Evolutionary conservation across 306 rosid species (phyloP).

Genomic region (Luffa aegyptiaca): DNA sequence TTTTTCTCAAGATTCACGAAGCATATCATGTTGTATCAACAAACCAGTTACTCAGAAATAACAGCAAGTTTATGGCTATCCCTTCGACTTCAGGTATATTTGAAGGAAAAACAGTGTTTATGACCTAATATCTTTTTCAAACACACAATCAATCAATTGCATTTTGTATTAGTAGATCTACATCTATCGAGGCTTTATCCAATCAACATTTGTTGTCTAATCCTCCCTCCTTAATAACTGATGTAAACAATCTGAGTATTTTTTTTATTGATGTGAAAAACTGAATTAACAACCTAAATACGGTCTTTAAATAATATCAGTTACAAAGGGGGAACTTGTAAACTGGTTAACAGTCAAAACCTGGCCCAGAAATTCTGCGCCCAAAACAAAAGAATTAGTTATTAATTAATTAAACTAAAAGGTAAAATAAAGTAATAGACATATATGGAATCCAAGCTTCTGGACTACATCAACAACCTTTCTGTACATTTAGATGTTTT

Average conservation of each 20-base stretch:
- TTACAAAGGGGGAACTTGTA: neutral
- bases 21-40: conserved; percentile 65
- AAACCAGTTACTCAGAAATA: conserved; percentile 82
- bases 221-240: neutral
- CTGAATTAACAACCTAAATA: neutral
- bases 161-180: neutral
- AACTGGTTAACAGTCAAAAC: neutral
- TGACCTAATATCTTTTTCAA: neutral
- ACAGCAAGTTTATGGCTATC: conserved; percentile 98
- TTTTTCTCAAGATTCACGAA: conserved; percentile 59
- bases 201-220: neutral
- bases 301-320: neutral
- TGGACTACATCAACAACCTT: neutral
- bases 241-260: neutral
- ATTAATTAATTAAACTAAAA: neutral
- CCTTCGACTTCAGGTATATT: conserved; percentile 79
- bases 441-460: neutral
- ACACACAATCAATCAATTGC: neutral
- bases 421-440: neutral
- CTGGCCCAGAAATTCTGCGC: neutral
- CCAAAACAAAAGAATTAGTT: neutral
- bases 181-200: neutral
- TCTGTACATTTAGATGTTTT: neutral
- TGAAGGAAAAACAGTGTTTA: neutral
- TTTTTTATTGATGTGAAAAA: neutral